Evolutionary conservation across 345 rosid species (phyloP), one percentile per base, ranked within the genome.

Genomic region (Isatis tinctoria): DNA sequence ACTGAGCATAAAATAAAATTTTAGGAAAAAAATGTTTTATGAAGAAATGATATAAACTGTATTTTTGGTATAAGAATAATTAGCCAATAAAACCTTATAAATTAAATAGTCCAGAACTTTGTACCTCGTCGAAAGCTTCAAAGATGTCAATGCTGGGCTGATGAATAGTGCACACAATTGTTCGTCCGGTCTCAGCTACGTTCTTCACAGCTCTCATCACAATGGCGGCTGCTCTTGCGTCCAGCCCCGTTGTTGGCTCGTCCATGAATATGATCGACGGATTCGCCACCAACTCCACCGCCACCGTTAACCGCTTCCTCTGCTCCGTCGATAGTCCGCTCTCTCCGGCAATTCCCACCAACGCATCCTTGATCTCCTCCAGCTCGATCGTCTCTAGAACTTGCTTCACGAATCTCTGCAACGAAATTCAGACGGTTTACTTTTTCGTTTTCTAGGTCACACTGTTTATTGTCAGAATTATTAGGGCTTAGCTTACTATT

Each of bases 161-260:
- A 67, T 91, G 97, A 76, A 87, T 86, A 13, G 94, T 90, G 77
- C 94, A 90, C 8, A 90, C 94, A 5, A 87, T 81, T 18, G 97
- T 91, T 79, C 97, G 74, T 61, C 94, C 94, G 5, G 92, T 91
- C 12, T 87, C 87, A 18, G 79, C 92, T 0, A 88, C 78, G 63
- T 88, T 91, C 78, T 87, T 91, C 80, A 86, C 92, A 30, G 87
- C 90, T 70, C 97, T 75, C 92, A 91, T 85, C 56, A 88, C 92
- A 51, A 91, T 83, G 53, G 92, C 97, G 10, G 97, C 97, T n/a
- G 97, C 82, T 82, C 94, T 82, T 41, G 97, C 97, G 72, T 91
- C 94, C 14, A 88, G 74, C 26, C 97, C 88, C 1, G 97, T 84
- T 32, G 97, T 87, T 17, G 97, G 97, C 75, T 91, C 94, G 70